A percentile compares a stretch with the other conserved stretches of the same genome.
Evolutionary conservation across 768 basidiomycete species (phyloP).

Genomic region (Calocybe indica): DNA sequence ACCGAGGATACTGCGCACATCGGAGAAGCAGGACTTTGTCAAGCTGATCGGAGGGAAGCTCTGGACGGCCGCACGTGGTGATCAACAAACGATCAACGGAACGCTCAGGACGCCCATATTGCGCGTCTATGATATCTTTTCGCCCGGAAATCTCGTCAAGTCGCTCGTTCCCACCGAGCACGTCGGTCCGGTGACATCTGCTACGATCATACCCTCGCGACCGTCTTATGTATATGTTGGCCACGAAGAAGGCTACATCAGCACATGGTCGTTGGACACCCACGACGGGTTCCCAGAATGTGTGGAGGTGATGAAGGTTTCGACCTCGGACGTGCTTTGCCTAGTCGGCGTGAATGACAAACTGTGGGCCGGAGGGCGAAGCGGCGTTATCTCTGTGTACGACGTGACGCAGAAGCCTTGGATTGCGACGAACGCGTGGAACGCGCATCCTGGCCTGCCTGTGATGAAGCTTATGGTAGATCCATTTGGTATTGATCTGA

Average conservation of each 20-base stretch:
- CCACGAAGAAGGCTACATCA: conserved; percentile 88
- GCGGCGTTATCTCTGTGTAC: conserved; percentile 77
- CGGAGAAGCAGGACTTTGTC: conserved; percentile 80
- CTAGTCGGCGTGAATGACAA: conserved; percentile 79
- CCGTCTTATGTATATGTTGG: conserved; percentile 73
- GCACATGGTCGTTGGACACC: conserved; percentile 65
- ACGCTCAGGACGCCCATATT: conserved; percentile 60
- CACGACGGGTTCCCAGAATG: conserved; percentile 58
- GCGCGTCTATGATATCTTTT: conserved; percentile 73
- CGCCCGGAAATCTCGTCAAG: conserved; percentile 47
- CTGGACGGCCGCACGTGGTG: conserved; percentile 71
- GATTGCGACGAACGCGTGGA: conserved; percentile 85
- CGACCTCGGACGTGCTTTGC: conserved; percentile 73
- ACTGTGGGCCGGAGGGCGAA: conserved; percentile 85
- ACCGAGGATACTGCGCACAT: conserved; percentile 58
- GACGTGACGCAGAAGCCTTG: conserved; percentile 73
- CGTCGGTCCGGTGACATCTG: conserved; percentile 79
- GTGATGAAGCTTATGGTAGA: conserved; percentile 66
- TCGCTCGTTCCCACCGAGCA: conserved; percentile 59
- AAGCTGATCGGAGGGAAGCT: conserved; percentile 68
- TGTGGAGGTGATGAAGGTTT: conserved; percentile 73
- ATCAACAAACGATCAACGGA: conserved; percentile 34
- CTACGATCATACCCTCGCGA: conserved; percentile 65
- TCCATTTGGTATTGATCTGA: conserved; percentile 65
- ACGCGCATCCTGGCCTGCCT: conserved; percentile 66